Evolutionary conservation across 106 monocot species (phyloP), one percentile per base, ranked within the genome.

Genomic region (Dendrobium officinale): DNA sequence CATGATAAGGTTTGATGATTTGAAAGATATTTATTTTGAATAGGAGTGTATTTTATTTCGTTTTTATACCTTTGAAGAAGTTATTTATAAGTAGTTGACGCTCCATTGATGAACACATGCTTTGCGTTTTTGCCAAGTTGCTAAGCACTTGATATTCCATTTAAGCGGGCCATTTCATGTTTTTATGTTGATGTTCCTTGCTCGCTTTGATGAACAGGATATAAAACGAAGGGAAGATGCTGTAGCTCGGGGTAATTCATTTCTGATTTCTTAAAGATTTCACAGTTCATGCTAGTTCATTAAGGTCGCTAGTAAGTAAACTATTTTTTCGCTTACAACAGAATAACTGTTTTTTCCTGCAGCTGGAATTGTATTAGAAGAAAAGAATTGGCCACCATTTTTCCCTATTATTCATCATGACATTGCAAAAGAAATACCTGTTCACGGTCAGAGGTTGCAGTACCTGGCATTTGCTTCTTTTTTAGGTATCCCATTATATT

Each of bases 371-470:
- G 58, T 91, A 49, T 78, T 82, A 15, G 95, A 99, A 20, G 98
- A 88, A 26, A 95, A 95, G 80, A 98, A 98, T 72, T 98, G 97
- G 97, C 97, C 97, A 2, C 92, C 97, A 5, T 80, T 94, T 75
- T 95, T 98, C 72, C 98, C 98, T 20, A 93, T 99, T 54, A 99
- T 99, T 78, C 98, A 99, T 81, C 98, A 99, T 90, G 98, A 99
- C 44, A 95, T 95, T 74, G 47, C 94, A 4, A 95, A 95, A 33
- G 98, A 99, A 79, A 99, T 99, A 80, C 98, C 98, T 33, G 84
- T 91, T 51, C 89, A 95, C 82, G 91, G 87, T 80, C 92, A 95
- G 75, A 91, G 89, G 77, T 76, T 99, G 84, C 98, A 99, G 56
- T 99, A 99, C 80, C 78, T 99, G 66, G 98, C 98, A 77, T 99